Evolutionary conservation across 2,329 filamentous ascomycete genomes (phyloP).

Genomic region (Aspergillus sojae): DNA sequence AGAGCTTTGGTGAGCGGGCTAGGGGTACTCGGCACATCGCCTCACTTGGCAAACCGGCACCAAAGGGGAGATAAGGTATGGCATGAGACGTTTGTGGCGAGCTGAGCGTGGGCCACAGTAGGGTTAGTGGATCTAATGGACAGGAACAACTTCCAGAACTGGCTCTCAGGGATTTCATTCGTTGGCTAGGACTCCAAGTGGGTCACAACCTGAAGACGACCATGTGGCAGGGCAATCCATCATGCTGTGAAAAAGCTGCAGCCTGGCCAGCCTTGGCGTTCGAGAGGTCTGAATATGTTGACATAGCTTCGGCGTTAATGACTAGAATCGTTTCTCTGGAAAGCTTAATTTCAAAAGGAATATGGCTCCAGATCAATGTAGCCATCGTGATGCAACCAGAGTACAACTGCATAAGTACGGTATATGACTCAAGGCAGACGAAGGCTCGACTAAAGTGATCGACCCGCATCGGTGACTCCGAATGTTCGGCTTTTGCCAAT

Average conservation of each 20-base stretch:
- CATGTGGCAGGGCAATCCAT: neutral
- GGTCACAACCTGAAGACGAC: neutral
- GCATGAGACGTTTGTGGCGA: neutral
- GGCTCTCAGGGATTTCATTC: neutral
- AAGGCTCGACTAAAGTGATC: neutral
- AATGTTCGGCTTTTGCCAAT: neutral
- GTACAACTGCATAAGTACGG: rapidly evolving
- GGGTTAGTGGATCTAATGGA: neutral
- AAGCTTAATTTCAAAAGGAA: neutral
- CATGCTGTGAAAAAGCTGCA: neutral
- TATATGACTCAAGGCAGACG: neutral
- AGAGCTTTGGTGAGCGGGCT: too few relatives aligned
- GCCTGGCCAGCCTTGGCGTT: neutral
- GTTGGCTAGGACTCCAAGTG: neutral
- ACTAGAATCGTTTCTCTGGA: rapidly evolving
- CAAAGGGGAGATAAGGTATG: too few relatives aligned
- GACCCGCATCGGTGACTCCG: neutral
- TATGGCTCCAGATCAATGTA: too few relatives aligned
- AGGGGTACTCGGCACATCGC: too few relatives aligned
- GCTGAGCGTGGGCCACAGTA: neutral
- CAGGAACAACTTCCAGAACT: neutral
- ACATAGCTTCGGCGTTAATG: neutral
- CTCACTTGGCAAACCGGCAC: too few relatives aligned
- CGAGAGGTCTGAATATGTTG: too few relatives aligned
- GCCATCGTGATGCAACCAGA: neutral